Base-by-base conservation (phyloP, 2,329 filamentous ascomycete species). In the Lachnellula suecica region DNA sequence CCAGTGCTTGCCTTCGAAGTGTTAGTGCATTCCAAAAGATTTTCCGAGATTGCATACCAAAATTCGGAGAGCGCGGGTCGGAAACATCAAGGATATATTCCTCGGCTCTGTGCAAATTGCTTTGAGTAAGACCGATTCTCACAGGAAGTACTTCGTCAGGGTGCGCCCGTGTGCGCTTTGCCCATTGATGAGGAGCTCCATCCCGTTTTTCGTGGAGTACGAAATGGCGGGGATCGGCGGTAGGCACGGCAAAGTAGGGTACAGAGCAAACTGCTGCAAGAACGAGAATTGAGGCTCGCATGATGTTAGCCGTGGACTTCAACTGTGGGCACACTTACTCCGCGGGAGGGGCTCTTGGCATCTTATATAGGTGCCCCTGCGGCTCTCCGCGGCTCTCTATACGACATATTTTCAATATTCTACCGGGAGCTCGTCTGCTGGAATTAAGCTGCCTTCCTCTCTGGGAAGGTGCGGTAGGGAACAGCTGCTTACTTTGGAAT, bases 101-200 rank as follows among this genome's bases (percentile, higher is more conserved):
- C 54, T 71, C 65, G 10, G 70, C 73, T 7, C 68, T 63, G 19
- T 75, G 67, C n/a, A 76, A 54, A 47, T 76, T 75, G 17, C 66
- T 66, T 58, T 76, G 74, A 5, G 64, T 66, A 41, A 76, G 58
- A 10, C 71, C 73, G 53, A 76, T 74, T 13, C 71, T 67, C 54
- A 76, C 70, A 2, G 74, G 73, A 31, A 76, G 59, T 25, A 50
- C 34, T 15, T 51, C 41, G 31, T 43, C 43, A 20, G 49, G 29
- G 24, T 45, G 40, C 27, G 51, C 54, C n/a, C 51, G 50, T 13
- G 20, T n/a, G 11, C 54, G 51, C 22, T 51, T 57, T 11, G 38
- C 46, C 47, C 51, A 57, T 34, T 56, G 45, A 44, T 56, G 53
- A 37, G 49, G 50, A 27, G 37, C 42, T 29, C 46, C 49, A 19